Evolutionary conservation across 805 yeast genomes (phyloP), one percentile per base, ranked within the genome.

Genomic region (Kluyveromyces lactis): DNA sequence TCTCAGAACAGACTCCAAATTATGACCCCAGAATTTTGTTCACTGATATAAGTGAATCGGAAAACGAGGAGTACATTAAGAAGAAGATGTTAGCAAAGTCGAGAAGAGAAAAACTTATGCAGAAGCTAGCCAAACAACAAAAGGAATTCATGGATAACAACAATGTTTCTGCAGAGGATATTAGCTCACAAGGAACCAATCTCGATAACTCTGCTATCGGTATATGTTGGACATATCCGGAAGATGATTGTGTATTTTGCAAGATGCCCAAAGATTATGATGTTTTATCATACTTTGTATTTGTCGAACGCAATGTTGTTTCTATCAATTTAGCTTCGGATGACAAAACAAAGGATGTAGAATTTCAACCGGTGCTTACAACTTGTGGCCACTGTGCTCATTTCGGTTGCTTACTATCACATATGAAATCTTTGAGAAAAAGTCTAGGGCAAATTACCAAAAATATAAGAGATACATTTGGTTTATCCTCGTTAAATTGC

Each of bases 331-430:
- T 19, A 4, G 16, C 23, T 11, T 19, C 16, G 26, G 30, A 30
- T 42, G 43, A 51, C 44, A 23, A 33, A 52, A 5, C 41, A 4
- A 66, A 64, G 27, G 41, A 49, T 31, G 61, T 63, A 48, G 77
- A 69, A 4, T 40, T 30, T 16, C 28, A 10, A 6, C 50, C 52
- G 12, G 51, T 56, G 3, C 28, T 56, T 16, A 49, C 55, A 35
- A 81, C 95, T 38, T 90, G 98, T 65, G 95, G 96, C 1, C 98
- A 90, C 61, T 94, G 95, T 2, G 81, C 90, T 79, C 98, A 90
- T 58, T 77, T 73, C 44, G 68, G 74, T 13, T 90, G 98, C 55
- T 81, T 80, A 51, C 60, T 75, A 39, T 77, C 77, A 42, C 84
- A 77, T 52, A 58, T 81, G 52, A 66, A 68, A 24, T 72, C 79